Conservation (phyloP, 2,329 filamentous ascomycete genomes). For the Pseudocercospora eumusae region DNA sequence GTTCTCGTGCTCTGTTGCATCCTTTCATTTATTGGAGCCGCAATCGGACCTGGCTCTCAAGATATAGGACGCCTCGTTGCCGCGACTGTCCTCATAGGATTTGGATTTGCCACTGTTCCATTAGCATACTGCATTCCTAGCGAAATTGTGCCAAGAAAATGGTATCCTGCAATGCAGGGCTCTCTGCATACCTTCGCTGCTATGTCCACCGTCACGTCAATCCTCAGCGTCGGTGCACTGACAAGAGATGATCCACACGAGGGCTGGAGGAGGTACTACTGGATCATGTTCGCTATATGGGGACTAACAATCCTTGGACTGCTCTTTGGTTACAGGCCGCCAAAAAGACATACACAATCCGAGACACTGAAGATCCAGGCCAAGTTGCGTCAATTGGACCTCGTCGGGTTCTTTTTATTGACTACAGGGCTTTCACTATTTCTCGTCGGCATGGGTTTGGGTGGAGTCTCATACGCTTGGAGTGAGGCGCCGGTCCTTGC, state of each 20-base stretch:
- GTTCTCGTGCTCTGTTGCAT: slow-evolving; percentile 21
- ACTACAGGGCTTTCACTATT: slow-evolving; percentile 29
- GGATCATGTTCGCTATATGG: slow-evolving; percentile 27
- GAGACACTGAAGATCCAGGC: slow-evolving; percentile 18
- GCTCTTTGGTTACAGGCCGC: slow-evolving; percentile 26
- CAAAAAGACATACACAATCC: slow-evolving; percentile 18
- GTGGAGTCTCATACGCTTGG: slow-evolving; percentile 40
- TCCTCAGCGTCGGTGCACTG: slow-evolving; percentile 14
- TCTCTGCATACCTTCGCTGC: slow-evolving; percentile 4
- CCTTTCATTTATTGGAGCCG: slow-evolving; percentile 22
- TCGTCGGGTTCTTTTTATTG: slow-evolving; percentile 24
- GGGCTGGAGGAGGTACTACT: slow-evolving; percentile 27
- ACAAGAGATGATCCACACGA: slow-evolving; percentile 1
- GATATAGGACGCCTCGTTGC: slow-evolving; percentile 21
- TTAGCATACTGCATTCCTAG: slow-evolving; percentile 22
- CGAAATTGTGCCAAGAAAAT: slow-evolving; percentile 27
- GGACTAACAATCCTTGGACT: slow-evolving; percentile 19
- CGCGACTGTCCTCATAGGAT: slow-evolving; percentile 23
- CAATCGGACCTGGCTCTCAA: slow-evolving; percentile 24
- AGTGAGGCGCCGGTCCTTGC: slow-evolving; percentile 37
- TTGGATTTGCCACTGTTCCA: slow-evolving; percentile 24
- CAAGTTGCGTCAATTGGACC: slow-evolving; percentile 26
- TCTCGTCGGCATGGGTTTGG: slow-evolving; percentile 37
- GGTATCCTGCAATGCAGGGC: slow-evolving; percentile 15
- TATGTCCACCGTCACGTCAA: slow-evolving; percentile 12